A percentile compares a stretch with the other conserved stretches of the same genome.
Conservation (phyloP, 345 rosid species). For the Noccaea caerulescens region DNA sequence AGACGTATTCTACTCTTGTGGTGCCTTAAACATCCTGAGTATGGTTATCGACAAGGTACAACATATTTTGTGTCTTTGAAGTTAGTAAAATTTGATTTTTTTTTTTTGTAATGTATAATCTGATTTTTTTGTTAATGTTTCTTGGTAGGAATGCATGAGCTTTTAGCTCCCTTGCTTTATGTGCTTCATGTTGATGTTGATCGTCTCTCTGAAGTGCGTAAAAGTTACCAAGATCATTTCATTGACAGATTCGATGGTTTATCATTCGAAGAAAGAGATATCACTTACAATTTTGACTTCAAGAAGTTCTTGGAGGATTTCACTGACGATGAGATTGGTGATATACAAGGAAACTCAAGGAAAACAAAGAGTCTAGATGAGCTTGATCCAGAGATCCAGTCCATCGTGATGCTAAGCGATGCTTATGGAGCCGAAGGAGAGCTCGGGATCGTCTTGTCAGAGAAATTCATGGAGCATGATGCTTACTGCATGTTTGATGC, state of each 20-base stretch:
- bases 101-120: background rate
- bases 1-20: slow-evolving; percentile 86
- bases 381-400: slow-evolving; percentile 84
- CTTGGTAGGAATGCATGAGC: slow-evolving; percentile 91
- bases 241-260: slow-evolving; percentile 85
- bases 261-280: slow-evolving; percentile 74
- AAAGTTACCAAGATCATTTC: slow-evolving; percentile 81
- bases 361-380: slow-evolving; percentile 68
- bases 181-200: slow-evolving; percentile 91
- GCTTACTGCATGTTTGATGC: slow-evolving; percentile 98
- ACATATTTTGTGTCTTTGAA: background rate
- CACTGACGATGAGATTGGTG: slow-evolving; percentile 59
- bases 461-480: slow-evolving; percentile 98
- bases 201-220: slow-evolving; percentile 80
- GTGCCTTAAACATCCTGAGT: slow-evolving; percentile 93
- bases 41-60: slow-evolving; percentile 85
- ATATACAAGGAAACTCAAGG: slow-evolving; percentile 51
- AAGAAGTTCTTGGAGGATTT: slow-evolving; percentile 77
- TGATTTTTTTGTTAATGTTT: slow-evolving; percentile 16
- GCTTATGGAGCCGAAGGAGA: slow-evolving; percentile 99
- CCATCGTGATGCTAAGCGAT: slow-evolving; percentile 70
- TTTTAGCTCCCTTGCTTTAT: slow-evolving; percentile 86
- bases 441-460: slow-evolving; percentile 90
- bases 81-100: background rate
- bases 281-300: slow-evolving; percentile 79